phyloP scores from a whole-genome alignment of 257 asterid species.

The Przewalskia tangutica region DNA sequence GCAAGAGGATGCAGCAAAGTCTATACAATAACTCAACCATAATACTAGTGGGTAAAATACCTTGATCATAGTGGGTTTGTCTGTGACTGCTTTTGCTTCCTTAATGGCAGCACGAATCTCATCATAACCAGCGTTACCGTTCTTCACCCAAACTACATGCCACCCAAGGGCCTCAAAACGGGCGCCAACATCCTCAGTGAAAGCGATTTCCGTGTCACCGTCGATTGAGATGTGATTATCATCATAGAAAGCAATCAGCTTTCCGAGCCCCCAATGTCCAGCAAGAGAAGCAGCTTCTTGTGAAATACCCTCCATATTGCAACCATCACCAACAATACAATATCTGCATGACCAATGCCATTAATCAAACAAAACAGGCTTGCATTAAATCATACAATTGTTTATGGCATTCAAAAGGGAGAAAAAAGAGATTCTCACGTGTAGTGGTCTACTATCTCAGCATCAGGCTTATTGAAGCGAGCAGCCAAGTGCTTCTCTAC shows the following conservation, averaged over 20 bases:
- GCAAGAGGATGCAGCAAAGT: neutral
- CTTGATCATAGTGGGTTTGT: conserved; percentile 81
- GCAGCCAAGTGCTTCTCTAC: conserved; percentile 89
- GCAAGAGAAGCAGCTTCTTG: conserved; percentile 81
- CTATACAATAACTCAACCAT: neutral
- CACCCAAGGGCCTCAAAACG: conserved; percentile 84
- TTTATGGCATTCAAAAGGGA: neutral
- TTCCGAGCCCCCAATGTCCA: conserved; percentile 91
- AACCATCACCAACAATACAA: conserved; percentile 66
- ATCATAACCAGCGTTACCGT: conserved; percentile 75
- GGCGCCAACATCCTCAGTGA: conserved; percentile 57
- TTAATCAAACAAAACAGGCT: conserved; percentile 13
- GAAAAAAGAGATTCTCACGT: conserved; percentile 34
- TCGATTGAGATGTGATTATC: conserved; percentile 85
- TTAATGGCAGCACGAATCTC: conserved; percentile 83
- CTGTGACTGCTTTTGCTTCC: conserved; percentile 77
- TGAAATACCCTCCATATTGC: conserved; percentile 86
- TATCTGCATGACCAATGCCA: conserved; percentile 30
- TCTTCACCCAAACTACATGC: conserved; percentile 91
- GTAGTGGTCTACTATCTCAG: conserved; percentile 71
- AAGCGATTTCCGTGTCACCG: conserved; percentile 83
- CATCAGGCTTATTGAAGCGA: conserved; percentile 68
- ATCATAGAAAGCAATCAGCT: conserved; percentile 71
- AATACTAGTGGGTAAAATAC: conserved; percentile 14
- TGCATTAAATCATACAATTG: neutral